phyloP scores from a whole-genome alignment of 2,329 filamentous ascomycete species.

The Talaromyces sp. region DNA sequence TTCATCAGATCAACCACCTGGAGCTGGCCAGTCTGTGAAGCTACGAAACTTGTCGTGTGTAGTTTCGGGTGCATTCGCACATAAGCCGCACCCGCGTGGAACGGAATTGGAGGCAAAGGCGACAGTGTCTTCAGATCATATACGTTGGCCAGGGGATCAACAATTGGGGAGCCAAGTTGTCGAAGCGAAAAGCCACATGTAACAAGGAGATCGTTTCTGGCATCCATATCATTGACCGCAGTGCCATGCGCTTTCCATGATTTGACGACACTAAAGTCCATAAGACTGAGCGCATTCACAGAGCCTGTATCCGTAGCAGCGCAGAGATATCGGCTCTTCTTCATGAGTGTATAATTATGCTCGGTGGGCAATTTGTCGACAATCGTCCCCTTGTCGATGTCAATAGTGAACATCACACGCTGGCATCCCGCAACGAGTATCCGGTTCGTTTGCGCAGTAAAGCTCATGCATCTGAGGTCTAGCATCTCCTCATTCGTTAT shows the following conservation, averaged over 20 bases:
- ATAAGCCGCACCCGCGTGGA: slow-evolving; percentile 87
- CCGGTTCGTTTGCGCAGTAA: slow-evolving; percentile 82
- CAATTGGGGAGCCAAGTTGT: slow-evolving; percentile 76
- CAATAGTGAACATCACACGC: slow-evolving; percentile 77
- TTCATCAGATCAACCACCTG: slow-evolving; percentile 97
- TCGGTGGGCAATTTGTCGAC: slow-evolving; percentile 72
- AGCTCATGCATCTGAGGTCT: slow-evolving; percentile 92
- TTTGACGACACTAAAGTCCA: slow-evolving; percentile 76
- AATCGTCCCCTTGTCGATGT: slow-evolving; percentile 72
- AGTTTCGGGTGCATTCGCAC: slow-evolving; percentile 96
- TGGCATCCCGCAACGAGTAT: slow-evolving; percentile 88
- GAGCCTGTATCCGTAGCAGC: slow-evolving; percentile 81
- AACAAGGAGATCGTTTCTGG: slow-evolving; percentile 89
- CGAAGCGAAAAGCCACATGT: slow-evolving; percentile 92
- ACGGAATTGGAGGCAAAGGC: slow-evolving; percentile 87
- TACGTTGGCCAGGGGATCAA: slow-evolving; percentile 91
- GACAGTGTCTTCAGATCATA: slow-evolving; percentile 91
- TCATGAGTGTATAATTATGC: slow-evolving; percentile 88
- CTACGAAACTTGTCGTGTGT: slow-evolving; percentile 91
- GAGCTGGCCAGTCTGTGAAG: slow-evolving; percentile 88
- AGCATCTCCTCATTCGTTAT: slow-evolving; percentile 77
- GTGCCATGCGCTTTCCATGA: slow-evolving; percentile 89
- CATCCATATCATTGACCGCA: slow-evolving; percentile 94
- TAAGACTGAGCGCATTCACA: slow-evolving; percentile 83
- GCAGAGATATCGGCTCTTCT: slow-evolving; percentile 83